Evolutionary conservation across 495 filamentous ascomycete species (phyloP).

Genomic region (Talaromyces nanjingensis): DNA sequence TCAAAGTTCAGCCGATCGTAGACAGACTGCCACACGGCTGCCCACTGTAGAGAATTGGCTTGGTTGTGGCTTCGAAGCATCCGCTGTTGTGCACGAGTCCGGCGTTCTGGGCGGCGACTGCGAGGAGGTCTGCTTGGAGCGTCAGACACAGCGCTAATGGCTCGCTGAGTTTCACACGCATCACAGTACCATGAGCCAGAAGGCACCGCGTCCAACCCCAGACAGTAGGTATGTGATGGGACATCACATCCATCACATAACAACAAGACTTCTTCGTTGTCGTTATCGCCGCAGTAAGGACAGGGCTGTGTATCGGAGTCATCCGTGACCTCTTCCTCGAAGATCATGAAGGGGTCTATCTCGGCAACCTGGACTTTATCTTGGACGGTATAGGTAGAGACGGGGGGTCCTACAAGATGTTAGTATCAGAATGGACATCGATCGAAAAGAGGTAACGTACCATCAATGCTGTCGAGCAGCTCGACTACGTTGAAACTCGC

Average conservation of each 20-base stretch:
- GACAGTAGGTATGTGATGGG: slow-evolving; percentile 78
- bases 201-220: slow-evolving; percentile 70
- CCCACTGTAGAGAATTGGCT: slow-evolving; percentile 48
- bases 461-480: slow-evolving; percentile 67
- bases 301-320: slow-evolving; percentile 59
- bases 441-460: slow-evolving; percentile 41
- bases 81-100: slow-evolving; percentile 45
- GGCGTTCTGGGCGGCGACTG: slow-evolving; percentile 33
- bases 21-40: slow-evolving; percentile 62
- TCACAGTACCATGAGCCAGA: slow-evolving; percentile 78
- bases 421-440: not conserved
- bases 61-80: slow-evolving; percentile 34
- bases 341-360: slow-evolving; percentile 71
- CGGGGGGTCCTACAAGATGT: slow-evolving; percentile 49
- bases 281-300: slow-evolving; percentile 67
- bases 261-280: slow-evolving; percentile 72
- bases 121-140: slow-evolving; percentile 22
- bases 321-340: slow-evolving; percentile 66
- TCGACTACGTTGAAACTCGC: slow-evolving; percentile 84
- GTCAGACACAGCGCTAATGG: slow-evolving; percentile 29
- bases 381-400: slow-evolving; percentile 79
- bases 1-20: slow-evolving; percentile 66
- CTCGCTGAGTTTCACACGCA: slow-evolving; percentile 55
- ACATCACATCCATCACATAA: slow-evolving; percentile 84
- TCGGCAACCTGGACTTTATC: slow-evolving; percentile 87